Base-by-base conservation (phyloP, 1,284 basidiomycete species). In the Phylloporus sp. region DNA sequence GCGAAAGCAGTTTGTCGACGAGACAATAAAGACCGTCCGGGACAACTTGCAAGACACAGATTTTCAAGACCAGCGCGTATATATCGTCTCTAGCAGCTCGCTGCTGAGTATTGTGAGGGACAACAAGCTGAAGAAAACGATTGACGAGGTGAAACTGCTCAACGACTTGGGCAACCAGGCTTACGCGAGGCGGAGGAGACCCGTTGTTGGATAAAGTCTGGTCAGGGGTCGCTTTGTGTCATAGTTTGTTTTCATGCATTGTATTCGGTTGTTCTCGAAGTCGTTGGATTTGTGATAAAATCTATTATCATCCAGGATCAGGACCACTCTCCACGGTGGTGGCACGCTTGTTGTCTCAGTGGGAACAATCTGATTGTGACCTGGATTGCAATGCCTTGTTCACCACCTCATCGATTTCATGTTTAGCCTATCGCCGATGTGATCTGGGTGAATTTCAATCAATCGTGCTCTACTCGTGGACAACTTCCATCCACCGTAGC, bases 61-160 rank as follows among this genome's bases (percentile, higher is more conserved):
- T 29, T 64, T 76, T 6, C 43, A 66, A 0, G 32, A 73, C 43
- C 74, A 74, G 49, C 74, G 73, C 1, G 71, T 76, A 4, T 76
- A 74, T 41, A 75, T 74, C 45, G 59, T 75, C 61, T 71, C 73
- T 27, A 65, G 57, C 66, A 65, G 1, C 17, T 65, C 71, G 32
- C 25, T 76, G 58, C 23, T 73, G 59, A 49, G 37, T n/a, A 45
- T 71, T 23, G 66, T 76, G 35, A 25, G 12, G 32, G 62, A 66
- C 6, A 74, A 66, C 53, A 37, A 15, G 27, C 72, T 72, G 19
- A 76, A 59, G 64, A 76, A 61, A 56, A 58, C 63, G 25, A 74
- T 76, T 3, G 73, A 74, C 17, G 74, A 74, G 35, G 32, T 71
- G 32, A 73, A 73, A 3, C 11, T 74, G 4, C 2, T 75, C 27